Percentiles rank a stretch among this genome's conserved stretches.
Conservation (phyloP, 192 early-diverging fungal genomes). For the Podochytrium sp. region DNA sequence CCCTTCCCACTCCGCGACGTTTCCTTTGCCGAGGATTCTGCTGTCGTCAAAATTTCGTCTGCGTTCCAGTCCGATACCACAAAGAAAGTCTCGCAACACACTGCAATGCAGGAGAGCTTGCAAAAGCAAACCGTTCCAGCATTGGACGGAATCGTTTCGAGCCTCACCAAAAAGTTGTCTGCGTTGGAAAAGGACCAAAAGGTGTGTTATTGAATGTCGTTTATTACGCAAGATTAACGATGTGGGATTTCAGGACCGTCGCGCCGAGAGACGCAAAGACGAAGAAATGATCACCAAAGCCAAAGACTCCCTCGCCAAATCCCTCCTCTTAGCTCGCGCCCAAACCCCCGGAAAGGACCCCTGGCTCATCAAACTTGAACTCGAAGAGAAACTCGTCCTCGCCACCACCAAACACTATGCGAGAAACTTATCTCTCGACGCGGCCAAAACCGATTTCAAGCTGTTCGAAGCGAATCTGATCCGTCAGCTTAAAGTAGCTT, state of each 20-base stretch:
- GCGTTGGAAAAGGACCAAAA: constrained; percentile 22
- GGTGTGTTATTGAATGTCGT: not conserved
- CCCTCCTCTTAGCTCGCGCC: constrained; percentile 16
- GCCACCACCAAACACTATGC: constrained; percentile 20
- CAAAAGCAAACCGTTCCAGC: constrained; percentile 19
- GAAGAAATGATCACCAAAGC: constrained; percentile 21
- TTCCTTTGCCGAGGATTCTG: constrained; percentile 4
- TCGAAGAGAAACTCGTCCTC: constrained; percentile 9
- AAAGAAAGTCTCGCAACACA: not conserved
- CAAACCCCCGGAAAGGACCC: constrained; percentile 23
- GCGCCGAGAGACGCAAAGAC: constrained; percentile 18
- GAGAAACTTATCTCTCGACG: constrained; percentile 7
- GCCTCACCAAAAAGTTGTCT: constrained; percentile 9
- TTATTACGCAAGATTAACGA: not conserved
- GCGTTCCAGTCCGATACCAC: constrained; percentile 6
- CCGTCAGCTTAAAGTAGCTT: constrained; percentile 24
- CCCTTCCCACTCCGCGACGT: not conserved
- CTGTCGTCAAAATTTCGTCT: not conserved
- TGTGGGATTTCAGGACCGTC: constrained; percentile 1
- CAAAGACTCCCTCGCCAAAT: constrained; percentile 7
- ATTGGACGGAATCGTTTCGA: constrained; percentile 18
- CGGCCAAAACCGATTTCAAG: constrained; percentile 16
- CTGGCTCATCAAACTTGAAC: constrained; percentile 17
- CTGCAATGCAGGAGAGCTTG: not conserved
- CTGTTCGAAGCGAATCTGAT: constrained; percentile 27